These are phyloP conservation scores for Eutrema yunnanense DNA, from an alignment of 345 rosid species.

Conservation along the genomic window DNA sequence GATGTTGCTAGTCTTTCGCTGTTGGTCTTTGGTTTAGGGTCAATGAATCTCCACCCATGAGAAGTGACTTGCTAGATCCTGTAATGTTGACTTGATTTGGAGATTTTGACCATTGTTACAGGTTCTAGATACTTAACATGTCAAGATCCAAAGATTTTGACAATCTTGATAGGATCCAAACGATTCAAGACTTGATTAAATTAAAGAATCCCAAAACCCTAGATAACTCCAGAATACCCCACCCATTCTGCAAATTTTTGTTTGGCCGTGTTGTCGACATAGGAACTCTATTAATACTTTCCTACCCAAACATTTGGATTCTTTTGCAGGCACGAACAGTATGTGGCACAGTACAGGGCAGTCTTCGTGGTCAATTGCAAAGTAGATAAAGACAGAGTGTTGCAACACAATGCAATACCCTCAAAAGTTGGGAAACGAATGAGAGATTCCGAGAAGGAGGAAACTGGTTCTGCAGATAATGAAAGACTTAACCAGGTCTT, in stretches of 20 bases:
- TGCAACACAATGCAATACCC: constrained; percentile 19
- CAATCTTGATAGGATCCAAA: background rate
- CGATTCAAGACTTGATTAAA: background rate
- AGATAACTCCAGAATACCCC: no score
- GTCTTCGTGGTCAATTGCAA: constrained; percentile 62
- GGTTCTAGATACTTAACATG: background rate
- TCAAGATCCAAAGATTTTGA: background rate
- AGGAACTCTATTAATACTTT: background rate
- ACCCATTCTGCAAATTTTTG: no score
- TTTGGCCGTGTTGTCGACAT: background rate
- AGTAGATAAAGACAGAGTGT: constrained; percentile 28
- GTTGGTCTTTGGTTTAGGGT: background rate
- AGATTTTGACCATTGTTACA: background rate
- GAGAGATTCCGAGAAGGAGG: constrained; percentile 32
- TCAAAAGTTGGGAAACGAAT: constrained; percentile 35
- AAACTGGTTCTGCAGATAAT: constrained; percentile 14
- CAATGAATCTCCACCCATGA: background rate
- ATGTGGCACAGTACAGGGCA: constrained; percentile 76
- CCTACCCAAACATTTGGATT: background rate
- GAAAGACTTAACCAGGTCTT: constrained; percentile 38
- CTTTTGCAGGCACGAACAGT: constrained; percentile 59
- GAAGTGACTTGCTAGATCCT: background rate
- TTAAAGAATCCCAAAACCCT: background rate
- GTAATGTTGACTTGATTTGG: background rate
- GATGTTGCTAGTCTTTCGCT: background rate